Evolutionary conservation across 495 filamentous ascomycete species (phyloP).

Genomic region (Corynascus novoguineensis): DNA sequence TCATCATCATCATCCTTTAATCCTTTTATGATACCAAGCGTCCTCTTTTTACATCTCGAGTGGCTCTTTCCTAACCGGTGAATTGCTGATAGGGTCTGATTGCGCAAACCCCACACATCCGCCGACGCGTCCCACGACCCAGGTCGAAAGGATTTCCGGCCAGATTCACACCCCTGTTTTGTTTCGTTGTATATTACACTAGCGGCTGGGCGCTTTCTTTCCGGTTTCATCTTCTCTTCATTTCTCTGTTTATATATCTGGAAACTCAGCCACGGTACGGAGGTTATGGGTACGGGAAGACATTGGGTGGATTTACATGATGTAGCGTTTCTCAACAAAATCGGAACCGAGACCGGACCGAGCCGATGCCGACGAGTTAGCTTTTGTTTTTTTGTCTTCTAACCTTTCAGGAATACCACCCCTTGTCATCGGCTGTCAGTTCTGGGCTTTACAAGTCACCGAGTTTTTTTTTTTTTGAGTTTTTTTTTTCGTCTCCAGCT

Average conservation of each 20-base stretch:
- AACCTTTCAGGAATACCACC: too few species aligned
- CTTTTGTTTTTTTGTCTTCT: too few species aligned
- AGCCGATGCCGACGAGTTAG: background rate
- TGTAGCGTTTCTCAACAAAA: background rate
- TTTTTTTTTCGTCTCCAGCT: too few species aligned
- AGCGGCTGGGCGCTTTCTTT: background rate
- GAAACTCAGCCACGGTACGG: background rate
- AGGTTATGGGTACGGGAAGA: background rate
- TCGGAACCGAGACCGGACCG: background rate
- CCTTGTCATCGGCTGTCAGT: background rate
- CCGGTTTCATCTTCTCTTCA: background rate
- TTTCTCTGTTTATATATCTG: conserved; percentile 1
- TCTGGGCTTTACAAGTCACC: too few species aligned
- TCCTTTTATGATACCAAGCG: conserved; percentile 12
- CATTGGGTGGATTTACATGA: too few species aligned
- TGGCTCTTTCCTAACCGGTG: conserved; percentile 10
- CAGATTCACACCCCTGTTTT: background rate
- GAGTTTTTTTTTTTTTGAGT: too few species aligned
- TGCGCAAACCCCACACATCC: background rate
- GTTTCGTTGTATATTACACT: background rate
- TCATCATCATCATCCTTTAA: background rate
- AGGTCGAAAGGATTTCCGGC: background rate
- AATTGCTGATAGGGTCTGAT: conserved; percentile 16
- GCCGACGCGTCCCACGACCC: background rate
- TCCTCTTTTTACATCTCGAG: background rate